Evolutionary conservation across 495 filamentous ascomycete species (phyloP).

Genomic region (Beverwykella pulmonaria): DNA sequence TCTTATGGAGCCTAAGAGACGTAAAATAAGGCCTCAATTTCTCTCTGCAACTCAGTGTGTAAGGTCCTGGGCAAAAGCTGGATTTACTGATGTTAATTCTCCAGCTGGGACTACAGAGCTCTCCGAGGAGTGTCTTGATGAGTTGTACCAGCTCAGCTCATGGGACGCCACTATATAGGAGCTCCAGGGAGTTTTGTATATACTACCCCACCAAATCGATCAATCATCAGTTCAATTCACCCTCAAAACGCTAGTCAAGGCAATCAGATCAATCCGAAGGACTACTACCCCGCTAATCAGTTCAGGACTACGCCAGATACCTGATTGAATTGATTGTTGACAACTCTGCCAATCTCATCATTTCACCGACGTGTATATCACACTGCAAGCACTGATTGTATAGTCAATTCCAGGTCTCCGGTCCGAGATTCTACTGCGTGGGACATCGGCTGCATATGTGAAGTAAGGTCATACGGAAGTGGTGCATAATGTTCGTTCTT

Average conservation of each 20-base stretch:
- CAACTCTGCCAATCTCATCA: neutral
- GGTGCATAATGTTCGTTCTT: neutral
- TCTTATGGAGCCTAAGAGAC: neutral
- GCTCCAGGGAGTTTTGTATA: neutral
- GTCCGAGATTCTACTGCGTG: neutral
- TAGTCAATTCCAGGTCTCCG: neutral
- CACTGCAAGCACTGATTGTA: neutral
- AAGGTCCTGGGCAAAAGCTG: neutral
- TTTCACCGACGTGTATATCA: neutral
- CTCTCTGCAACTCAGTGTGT: neutral
- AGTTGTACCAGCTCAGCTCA: neutral
- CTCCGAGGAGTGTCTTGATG: neutral
- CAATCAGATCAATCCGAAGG: neutral
- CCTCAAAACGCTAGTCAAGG: neutral
- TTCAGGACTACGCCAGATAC: neutral
- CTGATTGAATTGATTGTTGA: neutral
- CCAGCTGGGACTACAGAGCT: neutral
- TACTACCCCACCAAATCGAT: neutral
- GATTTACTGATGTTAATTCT: neutral
- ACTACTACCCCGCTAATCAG: neutral
- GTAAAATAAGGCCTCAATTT: neutral
- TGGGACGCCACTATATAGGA: neutral
- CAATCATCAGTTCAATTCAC: neutral
- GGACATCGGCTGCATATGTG: neutral
- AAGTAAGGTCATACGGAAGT: neutral